Evolutionary conservation across 306 rosid genomes (phyloP).

Genomic region (Pyrus communis): DNA sequence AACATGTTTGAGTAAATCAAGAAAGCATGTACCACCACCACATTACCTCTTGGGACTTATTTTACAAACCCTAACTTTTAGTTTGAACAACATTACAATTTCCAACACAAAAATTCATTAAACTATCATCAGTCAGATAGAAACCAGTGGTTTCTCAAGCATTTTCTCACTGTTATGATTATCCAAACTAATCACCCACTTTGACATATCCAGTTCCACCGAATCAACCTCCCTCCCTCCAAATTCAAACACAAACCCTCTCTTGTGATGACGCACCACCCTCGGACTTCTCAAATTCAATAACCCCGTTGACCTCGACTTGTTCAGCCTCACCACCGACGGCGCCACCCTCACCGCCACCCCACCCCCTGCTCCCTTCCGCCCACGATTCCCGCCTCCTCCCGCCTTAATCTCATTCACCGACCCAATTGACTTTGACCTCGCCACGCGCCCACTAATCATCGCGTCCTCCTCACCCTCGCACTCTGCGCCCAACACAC

Average conservation of each 20-base stretch:
- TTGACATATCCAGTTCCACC: constrained; percentile 25
- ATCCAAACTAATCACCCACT: constrained; percentile 32
- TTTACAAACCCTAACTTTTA: too few relatives aligned
- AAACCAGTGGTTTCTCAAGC: constrained; percentile 44
- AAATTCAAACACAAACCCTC: constrained; percentile 23
- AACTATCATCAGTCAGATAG: not conserved
- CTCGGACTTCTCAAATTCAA: constrained; percentile 22
- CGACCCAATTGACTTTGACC: constrained; percentile 60
- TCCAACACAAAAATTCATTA: not conserved
- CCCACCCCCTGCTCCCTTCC: constrained; percentile 19
- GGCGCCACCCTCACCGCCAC: constrained; percentile 23
- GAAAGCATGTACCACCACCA: not conserved
- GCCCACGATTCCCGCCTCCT: constrained; percentile 1
- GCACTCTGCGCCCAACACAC: constrained; percentile 34
- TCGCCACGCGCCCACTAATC: constrained; percentile 8
- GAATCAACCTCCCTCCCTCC: constrained; percentile 7
- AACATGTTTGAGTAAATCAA: not conserved
- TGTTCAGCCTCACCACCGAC: constrained; percentile 23
- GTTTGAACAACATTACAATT: not conserved
- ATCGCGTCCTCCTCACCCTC: constrained; percentile 7
- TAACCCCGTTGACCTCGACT: constrained; percentile 66
- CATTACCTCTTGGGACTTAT: not conserved
- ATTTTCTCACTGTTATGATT: not conserved
- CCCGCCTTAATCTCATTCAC: constrained; percentile 5
- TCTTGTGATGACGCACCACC: not conserved